A percentile compares a stretch with the other conserved stretches of the same genome.
These are phyloP conservation scores for Plenodomus tracheiphilus DNA, from an alignment of 2,329 filamentous ascomycete species.

Conservation along the genomic window DNA sequence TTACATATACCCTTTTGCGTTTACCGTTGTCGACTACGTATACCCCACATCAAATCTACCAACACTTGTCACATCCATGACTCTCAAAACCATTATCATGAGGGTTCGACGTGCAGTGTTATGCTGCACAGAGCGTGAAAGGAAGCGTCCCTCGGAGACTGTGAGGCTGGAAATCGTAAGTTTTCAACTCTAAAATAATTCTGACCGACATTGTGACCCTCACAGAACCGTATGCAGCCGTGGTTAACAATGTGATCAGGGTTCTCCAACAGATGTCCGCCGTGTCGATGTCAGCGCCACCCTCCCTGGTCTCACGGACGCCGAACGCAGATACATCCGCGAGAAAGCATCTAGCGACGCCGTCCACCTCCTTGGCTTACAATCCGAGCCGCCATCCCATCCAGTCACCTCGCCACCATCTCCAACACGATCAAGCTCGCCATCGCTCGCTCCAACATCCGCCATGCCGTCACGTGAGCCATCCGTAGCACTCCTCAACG, in stretches of 20 bases:
- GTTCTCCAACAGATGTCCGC: slow-evolving; percentile 35
- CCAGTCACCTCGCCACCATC: slow-evolving; percentile 16
- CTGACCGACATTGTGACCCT: background rate
- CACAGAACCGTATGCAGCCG: background rate
- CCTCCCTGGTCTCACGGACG: slow-evolving; percentile 35
- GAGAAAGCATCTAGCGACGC: slow-evolving; percentile 36
- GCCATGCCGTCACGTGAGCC: slow-evolving; percentile 18
- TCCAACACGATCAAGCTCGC: slow-evolving; percentile 13
- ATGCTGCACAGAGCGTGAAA: slow-evolving; percentile 28
- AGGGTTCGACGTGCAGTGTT: slow-evolving; percentile 27
- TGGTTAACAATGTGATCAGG: slow-evolving; percentile 12
- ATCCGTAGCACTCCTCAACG: slow-evolving; percentile 25
- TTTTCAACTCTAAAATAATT: background rate
- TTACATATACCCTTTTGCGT: slow-evolving; percentile 10
- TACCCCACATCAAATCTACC: slow-evolving; percentile 3
- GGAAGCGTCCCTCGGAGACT: slow-evolving; percentile 28
- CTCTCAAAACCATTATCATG: slow-evolving; percentile 24
- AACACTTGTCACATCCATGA: slow-evolving; percentile 15
- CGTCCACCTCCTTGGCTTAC: slow-evolving; percentile 26
- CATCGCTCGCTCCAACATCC: slow-evolving; percentile 8
- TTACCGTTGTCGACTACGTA: background rate
- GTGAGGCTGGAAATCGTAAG: slow-evolving; percentile 29
- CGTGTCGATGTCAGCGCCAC: slow-evolving; percentile 30
- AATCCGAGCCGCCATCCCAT: slow-evolving; percentile 18
- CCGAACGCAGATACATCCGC: slow-evolving; percentile 32